Evolutionary conservation across 2,329 filamentous ascomycete species (phyloP).

Genomic region (Scolecobasidium constrictum): DNA sequence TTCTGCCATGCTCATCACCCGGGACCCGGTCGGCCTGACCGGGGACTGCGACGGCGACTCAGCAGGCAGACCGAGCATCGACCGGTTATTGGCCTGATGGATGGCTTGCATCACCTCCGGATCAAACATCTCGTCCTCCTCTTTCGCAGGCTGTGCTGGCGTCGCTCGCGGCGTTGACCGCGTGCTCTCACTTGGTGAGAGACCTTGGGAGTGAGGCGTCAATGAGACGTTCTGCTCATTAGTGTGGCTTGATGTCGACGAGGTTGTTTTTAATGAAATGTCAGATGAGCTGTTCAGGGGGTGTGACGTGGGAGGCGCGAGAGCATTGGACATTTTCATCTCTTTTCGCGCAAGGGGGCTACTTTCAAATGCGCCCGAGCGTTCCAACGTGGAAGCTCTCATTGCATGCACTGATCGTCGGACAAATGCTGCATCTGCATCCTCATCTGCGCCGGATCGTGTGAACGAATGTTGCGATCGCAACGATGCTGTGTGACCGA

Average conservation of each 20-base stretch:
- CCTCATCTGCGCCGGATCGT: constrained; percentile 4
- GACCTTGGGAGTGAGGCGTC: constrained; percentile 1
- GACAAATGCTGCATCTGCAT: constrained; percentile 9
- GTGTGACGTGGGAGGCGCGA: constrained; percentile 13
- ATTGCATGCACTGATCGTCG: constrained; percentile 7
- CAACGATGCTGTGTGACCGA: background rate
- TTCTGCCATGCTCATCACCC: constrained; percentile 83
- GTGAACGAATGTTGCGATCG: constrained; percentile 1
- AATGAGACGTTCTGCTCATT: constrained; percentile 1
- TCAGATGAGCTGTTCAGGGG: constrained; percentile 18
- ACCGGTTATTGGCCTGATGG: background rate
- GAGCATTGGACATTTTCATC: background rate
- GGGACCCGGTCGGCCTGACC: constrained; percentile 24
- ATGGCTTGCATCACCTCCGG: background rate
- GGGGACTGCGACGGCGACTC: constrained; percentile 1
- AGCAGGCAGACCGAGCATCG: constrained; percentile 3
- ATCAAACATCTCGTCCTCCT: constrained; percentile 1
- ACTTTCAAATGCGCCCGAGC: constrained; percentile 3
- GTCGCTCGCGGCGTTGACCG: constrained; percentile 13
- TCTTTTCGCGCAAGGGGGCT: background rate
- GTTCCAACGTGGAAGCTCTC: background rate
- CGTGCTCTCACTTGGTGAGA: constrained; percentile 10
- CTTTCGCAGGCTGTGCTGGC: constrained; percentile 12
- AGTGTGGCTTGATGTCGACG: constrained; percentile 7
- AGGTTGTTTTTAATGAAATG: constrained; percentile 10